A percentile compares a stretch with the other conserved stretches of the same genome.
Evolutionary conservation across 2,329 filamentous ascomycete species (phyloP).

Genomic region (Apiospora malaysiana): DNA sequence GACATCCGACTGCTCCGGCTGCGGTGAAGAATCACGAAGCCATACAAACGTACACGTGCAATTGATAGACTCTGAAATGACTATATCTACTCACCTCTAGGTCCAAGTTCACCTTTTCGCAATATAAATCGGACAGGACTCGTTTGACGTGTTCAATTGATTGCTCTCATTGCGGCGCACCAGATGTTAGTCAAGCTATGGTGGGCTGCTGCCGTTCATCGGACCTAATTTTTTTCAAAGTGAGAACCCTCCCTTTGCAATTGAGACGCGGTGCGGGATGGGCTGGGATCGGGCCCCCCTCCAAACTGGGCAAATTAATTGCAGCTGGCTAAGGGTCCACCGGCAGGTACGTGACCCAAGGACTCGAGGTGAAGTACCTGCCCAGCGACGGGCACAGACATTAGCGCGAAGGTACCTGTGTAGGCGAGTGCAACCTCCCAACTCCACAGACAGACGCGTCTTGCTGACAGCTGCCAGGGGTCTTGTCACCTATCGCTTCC

Average conservation of each 20-base stretch:
- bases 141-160: neutral
- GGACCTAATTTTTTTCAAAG: neutral
- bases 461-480: neutral
- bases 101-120: too few relatives aligned
- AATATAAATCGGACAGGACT: neutral
- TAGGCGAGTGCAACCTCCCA: neutral
- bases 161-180: neutral
- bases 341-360: neutral
- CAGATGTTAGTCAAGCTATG: neutral
- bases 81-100: neutral
- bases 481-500: neutral
- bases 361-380: neutral
- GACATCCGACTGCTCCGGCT: neutral
- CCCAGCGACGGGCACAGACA: conserved; percentile 4
- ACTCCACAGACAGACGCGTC: neutral
- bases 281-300: neutral
- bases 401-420: neutral
- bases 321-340: neutral
- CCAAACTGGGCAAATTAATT: conserved; percentile 4
- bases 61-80: neutral
- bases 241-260: neutral
- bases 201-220: conserved; percentile 8
- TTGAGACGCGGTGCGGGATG: neutral
- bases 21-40: neutral
- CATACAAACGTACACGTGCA: neutral